Percentiles rank a stretch among this genome's conserved stretches.
Evolutionary conservation across 768 basidiomycete species (phyloP).

Genomic region (Antrodiella citrinella): DNA sequence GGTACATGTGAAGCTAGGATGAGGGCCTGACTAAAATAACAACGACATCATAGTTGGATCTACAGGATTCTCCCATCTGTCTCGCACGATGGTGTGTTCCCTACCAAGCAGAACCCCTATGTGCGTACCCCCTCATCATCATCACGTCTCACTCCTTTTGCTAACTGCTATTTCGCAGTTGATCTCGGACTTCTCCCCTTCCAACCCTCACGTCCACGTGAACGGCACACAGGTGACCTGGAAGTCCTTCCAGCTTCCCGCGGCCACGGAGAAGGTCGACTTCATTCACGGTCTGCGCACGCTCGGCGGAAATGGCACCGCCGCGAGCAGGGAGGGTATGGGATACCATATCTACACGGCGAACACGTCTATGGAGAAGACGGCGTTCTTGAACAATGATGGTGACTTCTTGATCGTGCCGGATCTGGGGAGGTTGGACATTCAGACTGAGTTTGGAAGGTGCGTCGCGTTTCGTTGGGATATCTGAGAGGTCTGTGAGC

Average conservation of each 20-base stretch:
- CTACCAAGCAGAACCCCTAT: constrained; percentile 45
- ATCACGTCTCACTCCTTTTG: neutral
- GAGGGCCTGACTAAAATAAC: neutral
- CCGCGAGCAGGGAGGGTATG: constrained; percentile 48
- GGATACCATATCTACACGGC: constrained; percentile 53
- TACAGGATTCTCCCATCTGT: constrained; percentile 59
- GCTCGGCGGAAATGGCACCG: constrained; percentile 48
- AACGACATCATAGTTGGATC: constrained; percentile 34
- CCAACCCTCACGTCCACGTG: constrained; percentile 47
- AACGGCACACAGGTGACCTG: constrained; percentile 55
- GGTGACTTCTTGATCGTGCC: constrained; percentile 58
- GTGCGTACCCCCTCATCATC: constrained; percentile 23
- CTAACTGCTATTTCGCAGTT: constrained; percentile 25
- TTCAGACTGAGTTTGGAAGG: constrained; percentile 61
- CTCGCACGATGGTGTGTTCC: constrained; percentile 49
- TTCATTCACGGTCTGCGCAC: constrained; percentile 54
- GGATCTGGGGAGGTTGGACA: constrained; percentile 50
- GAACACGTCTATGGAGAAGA: constrained; percentile 47
- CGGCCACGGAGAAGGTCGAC: constrained; percentile 31
- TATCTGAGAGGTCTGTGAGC: no score
- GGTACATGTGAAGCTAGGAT: no score
- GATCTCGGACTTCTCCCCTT: constrained; percentile 46
- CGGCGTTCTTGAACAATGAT: constrained; percentile 50
- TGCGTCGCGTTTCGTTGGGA: constrained; percentile 21
- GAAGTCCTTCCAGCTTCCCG: constrained; percentile 47